Base-by-base conservation (phyloP, 495 filamentous ascomycete genomes). In the Podospora fimiseda region DNA sequence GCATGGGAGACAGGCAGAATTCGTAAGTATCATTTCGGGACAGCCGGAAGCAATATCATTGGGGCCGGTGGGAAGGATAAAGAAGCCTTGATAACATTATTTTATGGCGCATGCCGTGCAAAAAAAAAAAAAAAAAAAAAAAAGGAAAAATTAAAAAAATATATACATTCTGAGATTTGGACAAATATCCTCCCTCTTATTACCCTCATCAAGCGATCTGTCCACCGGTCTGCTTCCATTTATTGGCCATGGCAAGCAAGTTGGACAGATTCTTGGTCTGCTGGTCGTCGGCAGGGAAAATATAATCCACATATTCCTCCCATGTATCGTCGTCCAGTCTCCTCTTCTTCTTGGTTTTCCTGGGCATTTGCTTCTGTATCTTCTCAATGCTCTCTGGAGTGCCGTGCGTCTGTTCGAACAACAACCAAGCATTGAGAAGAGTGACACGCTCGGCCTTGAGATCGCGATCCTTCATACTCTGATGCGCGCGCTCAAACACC, bases 271-370 rank as follows among this genome's bases (percentile, higher is more conserved):
- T 89, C 55, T 86, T 86, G 52, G 88, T 86, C 59, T 87, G 86
- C 70, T 88, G 80, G 70, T 96, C 92, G 75, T 97, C 93, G 7
- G 90, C 91, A 4, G 93, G 93, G 83, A 98, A 98, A 43, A 97
- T 80, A 65, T 92, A 96, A 68, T 97, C 93, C 76, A 92, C 81
- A 68, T 95, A 98, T 72, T 98, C 93, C 79, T 98, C 93, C 76
- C 89, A 96, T 16, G 81, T 85, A 66, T 95, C 92, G 72, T 96
- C 91, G 65, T 95, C 91, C 71, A 96, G 65, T 81, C 84, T 91
- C 68, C 93, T 84, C 60, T 90, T 80, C 80, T 93, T 93, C 84
- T 95, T 98, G 68, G 89, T 87, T 66, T 83, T 86, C 44, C 90
- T 78, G 23, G 94, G 94, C 90, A 96, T 95, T 75, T 95, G 88